Evolutionary conservation across 345 rosid genomes (phyloP), one percentile per base, ranked within the genome.

Genomic region (Firmiana major): DNA sequence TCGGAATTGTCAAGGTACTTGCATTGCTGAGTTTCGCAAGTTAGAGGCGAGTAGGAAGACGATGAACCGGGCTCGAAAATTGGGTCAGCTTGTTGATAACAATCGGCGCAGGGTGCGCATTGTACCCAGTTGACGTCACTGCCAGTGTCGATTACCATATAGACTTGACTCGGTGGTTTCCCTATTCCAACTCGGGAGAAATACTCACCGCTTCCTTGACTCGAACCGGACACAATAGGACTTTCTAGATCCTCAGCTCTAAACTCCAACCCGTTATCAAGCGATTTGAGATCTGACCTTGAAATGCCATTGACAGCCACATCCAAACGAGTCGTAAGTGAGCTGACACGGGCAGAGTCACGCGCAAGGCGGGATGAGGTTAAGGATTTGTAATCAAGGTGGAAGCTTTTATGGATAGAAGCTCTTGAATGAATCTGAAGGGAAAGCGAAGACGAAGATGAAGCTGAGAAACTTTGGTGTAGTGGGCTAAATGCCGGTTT

Each of bases 201-300:
- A 73, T 93, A 94, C 92, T 93, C 98, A 36, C 98, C 98, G 51
- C 97, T 94, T 69, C 98, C 98, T 71, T 90, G 95, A 75, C 90
- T 89, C 9, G 90, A 74, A 4, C 98, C 97, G 0, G 98, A 94
- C 10, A 91, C 82, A 63, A 94, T 31, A 15, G 97, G 96, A 45
- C 88, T 81, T 49, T 84, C 76, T 1, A 90, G 24, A 43, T 78
- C 86, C 79, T 88, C 86, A 0, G 82, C 81, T 22, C 69, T 80
- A 72, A 83, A 73, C 38, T 69, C 80, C 19, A 11, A 13, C 16
- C 74, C 76, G 2, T 12, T 65, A 24, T 77, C 81, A 8, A 84
- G 57, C 3, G 90, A 88, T 26, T 87, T 73, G 77, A 90, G 91
- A 87, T 90, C 89, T 34, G 90, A 77, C 21, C 7, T 64, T 40